Evolutionary conservation across 1,284 basidiomycete species (phyloP), one percentile per base, ranked within the genome.

Genomic region (Afroboletus lepidellus): DNA sequence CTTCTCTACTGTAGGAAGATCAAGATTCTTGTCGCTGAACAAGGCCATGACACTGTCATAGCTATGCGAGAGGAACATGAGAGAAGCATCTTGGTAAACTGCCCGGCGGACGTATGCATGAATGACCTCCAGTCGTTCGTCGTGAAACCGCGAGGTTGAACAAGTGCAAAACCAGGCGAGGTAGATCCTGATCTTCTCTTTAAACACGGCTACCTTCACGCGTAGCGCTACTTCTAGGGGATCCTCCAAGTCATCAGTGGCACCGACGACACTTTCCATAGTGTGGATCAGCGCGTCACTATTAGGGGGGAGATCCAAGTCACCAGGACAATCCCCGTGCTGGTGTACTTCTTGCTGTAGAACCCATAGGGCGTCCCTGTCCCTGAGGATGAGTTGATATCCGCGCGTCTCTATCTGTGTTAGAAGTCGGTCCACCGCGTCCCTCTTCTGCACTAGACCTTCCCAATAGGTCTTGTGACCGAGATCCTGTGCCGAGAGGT

Each of bases 381-480:
- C 48, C 23, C 54, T 53, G 36, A 71, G 62, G 18, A 71, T 61
- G 33, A 72, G 60, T 44, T 63, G 62, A 42, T 69, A 72, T 5
- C 67, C 69, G 4, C 69, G 61, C 38, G 51, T 59, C 54, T 72
- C 70, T 12, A 73, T 61, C 18, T 60, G 51, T 5, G 56, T 43
- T 37, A 72, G 56, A 25, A 69, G 54, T 30, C 37, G 43, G 33
- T 73, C 69, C 33, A 67, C 54, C 47, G 65, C 63, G 33, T 57
- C 46, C 29, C 63, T 62, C 46, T 68, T 63, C 30, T 60, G 64
- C 47, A 70, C 55, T 12, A 72, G 65, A 51, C 33, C 55, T 37
- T 66, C 62, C 69, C 69, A 69, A 51, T 63, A 72, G 3, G 57
- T 55, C 53, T 64, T 72, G 48, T 72, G 70, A 20, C 70, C 70